phyloP scores from a whole-genome alignment of 495 filamentous ascomycete species.

The Daldinia childiae region DNA sequence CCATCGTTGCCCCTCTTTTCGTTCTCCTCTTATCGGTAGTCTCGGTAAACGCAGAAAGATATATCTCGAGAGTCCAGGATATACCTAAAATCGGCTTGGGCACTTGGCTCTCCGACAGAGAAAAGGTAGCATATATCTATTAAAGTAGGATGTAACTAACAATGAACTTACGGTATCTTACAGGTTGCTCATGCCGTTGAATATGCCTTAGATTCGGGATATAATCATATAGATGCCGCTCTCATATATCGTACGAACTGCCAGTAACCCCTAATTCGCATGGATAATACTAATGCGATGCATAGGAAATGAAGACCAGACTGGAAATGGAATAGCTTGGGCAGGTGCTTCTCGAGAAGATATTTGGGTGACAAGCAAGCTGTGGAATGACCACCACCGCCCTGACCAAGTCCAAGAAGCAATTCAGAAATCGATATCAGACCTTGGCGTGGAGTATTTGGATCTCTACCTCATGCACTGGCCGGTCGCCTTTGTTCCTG shows the following conservation, averaged over 20 bases:
- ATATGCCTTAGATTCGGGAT: slow-evolving; percentile 61
- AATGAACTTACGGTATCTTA: neutral
- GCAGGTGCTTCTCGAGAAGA: slow-evolving; percentile 65
- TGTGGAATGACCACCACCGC: slow-evolving; percentile 75
- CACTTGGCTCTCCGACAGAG: slow-evolving; percentile 52
- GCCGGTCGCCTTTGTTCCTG: slow-evolving; percentile 62
- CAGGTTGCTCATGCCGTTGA: slow-evolving; percentile 43
- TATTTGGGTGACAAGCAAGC: slow-evolving; percentile 75
- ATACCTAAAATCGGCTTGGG: slow-evolving; percentile 63
- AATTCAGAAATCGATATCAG: slow-evolving; percentile 67
- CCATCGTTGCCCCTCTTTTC: neutral
- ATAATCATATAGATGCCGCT: slow-evolving; percentile 66
- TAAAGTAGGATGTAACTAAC: neutral
- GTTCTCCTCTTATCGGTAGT: neutral
- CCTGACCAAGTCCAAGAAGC: slow-evolving; percentile 68
- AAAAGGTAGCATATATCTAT: slow-evolving; percentile 27
- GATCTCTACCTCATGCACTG: slow-evolving; percentile 79
- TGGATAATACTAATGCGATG: slow-evolving; percentile 60
- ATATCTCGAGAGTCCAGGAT: slow-evolving; percentile 8
- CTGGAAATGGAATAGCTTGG: slow-evolving; percentile 66
- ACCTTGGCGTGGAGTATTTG: slow-evolving; percentile 71
- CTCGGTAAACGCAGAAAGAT: slow-evolving; percentile 3
- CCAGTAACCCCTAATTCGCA: neutral
- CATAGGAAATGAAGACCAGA: slow-evolving; percentile 53
- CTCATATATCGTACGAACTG: slow-evolving; percentile 29